Base-by-base conservation (phyloP, 305 asterid genomes). In the Fraxinus greggii region DNA sequence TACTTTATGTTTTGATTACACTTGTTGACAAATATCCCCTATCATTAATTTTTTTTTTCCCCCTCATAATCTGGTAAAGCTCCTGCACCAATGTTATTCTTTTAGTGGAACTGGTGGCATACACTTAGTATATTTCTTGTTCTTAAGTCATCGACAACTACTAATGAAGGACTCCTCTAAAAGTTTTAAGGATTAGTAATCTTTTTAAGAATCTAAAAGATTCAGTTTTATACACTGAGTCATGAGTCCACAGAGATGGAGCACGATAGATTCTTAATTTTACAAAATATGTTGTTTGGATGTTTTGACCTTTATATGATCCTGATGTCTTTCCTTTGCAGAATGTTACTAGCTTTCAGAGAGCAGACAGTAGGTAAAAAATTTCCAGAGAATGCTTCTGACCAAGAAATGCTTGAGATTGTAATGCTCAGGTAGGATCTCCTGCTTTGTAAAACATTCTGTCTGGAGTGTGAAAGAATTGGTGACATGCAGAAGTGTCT, bases 321-420 rank as follows among this genome's bases (percentile, higher is more conserved):
- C 80, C 7, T 73, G 33, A 40, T 84, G 48, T 40, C 84, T 77
- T 80, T 79, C 84, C 38, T 81, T 85, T 88, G 85, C 92, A 96
- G 98, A 90, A 96, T 92, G 97, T 87, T 96, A 85, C 89, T 89
- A 85, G 89, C 99, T 83, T 96, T 96, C 90, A 89, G 97, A 79
- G 98, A 94, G 89, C 98, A 96, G 91, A 86, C 98, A 17, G 88
- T 86, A 67, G 97, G 98, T 82, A 89, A 90, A 86, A 92, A 87
- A 69, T 82, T 92, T 84, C 94, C 97, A 31, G 88, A 65, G 86
- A 88, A 90, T 87, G 92, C 97, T 38, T 86, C 99, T 59, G 99
- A 94, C 83, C 97, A 93, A 89, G 91, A 90, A 89, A 93, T 96
- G 98, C 98, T 96, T 72, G 99, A 91, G 86, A 88, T 96, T 77